Percentiles rank a stretch among this genome's conserved stretches.
phyloP scores from a whole-genome alignment of 208 protist genomes.

The Novymonas esmeraldas region DNA sequence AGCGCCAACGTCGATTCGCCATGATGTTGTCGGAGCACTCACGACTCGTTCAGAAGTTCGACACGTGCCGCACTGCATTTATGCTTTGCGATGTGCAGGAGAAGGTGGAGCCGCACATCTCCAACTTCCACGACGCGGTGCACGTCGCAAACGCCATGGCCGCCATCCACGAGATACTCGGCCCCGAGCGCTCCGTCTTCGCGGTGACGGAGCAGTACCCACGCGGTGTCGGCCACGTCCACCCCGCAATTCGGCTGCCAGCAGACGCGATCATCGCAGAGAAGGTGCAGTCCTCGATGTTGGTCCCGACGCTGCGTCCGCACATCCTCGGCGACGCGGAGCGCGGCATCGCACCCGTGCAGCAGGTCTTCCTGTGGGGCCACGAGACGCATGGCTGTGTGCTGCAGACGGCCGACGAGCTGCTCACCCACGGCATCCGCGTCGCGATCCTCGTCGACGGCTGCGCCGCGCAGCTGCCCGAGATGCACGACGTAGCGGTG shows the following conservation, averaged over 20 bases:
- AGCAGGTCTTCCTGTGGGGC: conserved; percentile 77
- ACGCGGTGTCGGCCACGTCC: conserved; percentile 35
- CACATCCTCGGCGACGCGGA: conserved; percentile 38
- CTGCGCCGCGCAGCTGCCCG: conserved; percentile 30
- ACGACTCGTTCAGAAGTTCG: conserved; percentile 31
- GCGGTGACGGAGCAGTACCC: conserved; percentile 60
- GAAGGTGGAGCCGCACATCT: conserved; percentile 32
- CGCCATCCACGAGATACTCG: conserved; percentile 34
- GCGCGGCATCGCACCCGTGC: conserved; percentile 42
- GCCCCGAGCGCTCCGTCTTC: conserved; percentile 39
- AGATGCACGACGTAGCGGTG: conserved; percentile 39
- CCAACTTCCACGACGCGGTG: conserved; percentile 48
- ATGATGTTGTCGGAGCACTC: conserved; percentile 22
- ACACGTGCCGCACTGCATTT: conserved; percentile 60
- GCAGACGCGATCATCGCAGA: conserved; percentile 33
- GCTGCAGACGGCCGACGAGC: conserved; percentile 58
- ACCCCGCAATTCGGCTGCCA: conserved; percentile 46
- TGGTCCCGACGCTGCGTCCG: conserved; percentile 35
- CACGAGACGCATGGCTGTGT: conserved; percentile 79
- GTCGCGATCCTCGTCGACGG: conserved; percentile 66
- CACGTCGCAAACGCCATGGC: conserved; percentile 54
- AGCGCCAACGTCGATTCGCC: background rate
- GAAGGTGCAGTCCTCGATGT: conserved; percentile 60
- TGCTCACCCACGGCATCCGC: conserved; percentile 55
- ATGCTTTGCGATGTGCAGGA: conserved; percentile 78